Conservation (phyloP, 1,139 yeast species). For the Candida sp. region DNA sequence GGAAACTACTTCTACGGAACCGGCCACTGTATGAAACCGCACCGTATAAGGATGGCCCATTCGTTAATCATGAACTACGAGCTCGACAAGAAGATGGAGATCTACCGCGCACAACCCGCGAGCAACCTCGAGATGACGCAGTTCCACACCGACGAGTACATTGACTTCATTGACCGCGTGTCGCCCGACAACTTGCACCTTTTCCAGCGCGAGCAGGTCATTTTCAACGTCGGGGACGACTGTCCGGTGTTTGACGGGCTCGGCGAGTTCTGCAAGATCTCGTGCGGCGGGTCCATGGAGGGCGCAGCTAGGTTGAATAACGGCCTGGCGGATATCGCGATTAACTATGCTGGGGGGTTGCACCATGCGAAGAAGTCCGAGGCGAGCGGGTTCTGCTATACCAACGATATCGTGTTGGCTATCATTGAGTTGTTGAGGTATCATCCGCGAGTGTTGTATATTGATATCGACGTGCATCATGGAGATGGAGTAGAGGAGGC, state of each 20-base stretch:
- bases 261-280: slow-evolving; percentile 86
- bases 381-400: slow-evolving; percentile 95
- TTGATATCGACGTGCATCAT: slow-evolving; percentile 96
- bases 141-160: slow-evolving; percentile 97
- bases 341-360: slow-evolving; percentile 97
- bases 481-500: slow-evolving; percentile 99
- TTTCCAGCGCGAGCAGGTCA: slow-evolving; percentile 91
- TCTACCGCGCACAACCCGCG: slow-evolving; percentile 96
- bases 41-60: slow-evolving; percentile 98
- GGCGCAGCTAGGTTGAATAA: slow-evolving; percentile 86
- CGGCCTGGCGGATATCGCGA: slow-evolving; percentile 93
- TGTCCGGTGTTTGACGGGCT: slow-evolving; percentile 98
- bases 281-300: slow-evolving; percentile 94
- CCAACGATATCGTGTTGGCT: slow-evolving; percentile 92
- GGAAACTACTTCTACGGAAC: slow-evolving; percentile 99
- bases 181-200: slow-evolving; percentile 94
- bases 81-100: slow-evolving; percentile 95
- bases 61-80: slow-evolving; percentile 98
- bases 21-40: slow-evolving; percentile 99
- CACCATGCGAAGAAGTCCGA: slow-evolving; percentile 97
- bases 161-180: slow-evolving; percentile 90
- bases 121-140: slow-evolving; percentile 99
- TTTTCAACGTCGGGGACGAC: slow-evolving; percentile 97
- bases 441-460: slow-evolving; percentile 91
- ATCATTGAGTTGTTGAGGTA: slow-evolving; percentile 82